Conservation (phyloP, 352 stramenopile genomes). For the Globisporangium sylvaticum region DNA sequence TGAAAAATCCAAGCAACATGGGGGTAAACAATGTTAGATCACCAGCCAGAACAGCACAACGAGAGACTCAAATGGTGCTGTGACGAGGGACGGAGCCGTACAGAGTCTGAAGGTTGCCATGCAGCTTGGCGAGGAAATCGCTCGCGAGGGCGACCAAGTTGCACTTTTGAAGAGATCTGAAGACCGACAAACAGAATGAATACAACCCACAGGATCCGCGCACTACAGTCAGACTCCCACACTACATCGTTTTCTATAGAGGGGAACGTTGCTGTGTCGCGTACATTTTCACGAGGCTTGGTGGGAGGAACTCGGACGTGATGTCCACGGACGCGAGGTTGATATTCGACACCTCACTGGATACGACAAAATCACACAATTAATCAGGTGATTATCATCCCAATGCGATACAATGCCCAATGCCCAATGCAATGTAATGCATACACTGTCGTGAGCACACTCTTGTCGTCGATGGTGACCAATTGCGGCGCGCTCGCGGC, state of each 20-base stretch:
- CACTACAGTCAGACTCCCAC: no score
- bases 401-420: not conserved
- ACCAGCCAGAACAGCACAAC: not conserved
- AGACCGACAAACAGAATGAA: not conserved
- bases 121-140: not conserved
- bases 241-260: not conserved
- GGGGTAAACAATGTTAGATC: not conserved
- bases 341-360: not conserved
- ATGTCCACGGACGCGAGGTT: not conserved
- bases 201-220: not conserved
- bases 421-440: not conserved
- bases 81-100: not conserved
- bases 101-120: not conserved
- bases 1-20: not conserved
- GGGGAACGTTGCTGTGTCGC: not conserved
- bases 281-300: slow-evolving; percentile 1
- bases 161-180: slow-evolving; percentile 1
- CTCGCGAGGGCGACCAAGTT: not conserved
- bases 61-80: not conserved
- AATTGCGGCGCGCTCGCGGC: not conserved
- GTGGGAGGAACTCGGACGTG: not conserved
- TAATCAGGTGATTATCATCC: not conserved
- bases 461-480: not conserved
- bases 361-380: not conserved
- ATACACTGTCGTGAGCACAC: not conserved